These are phyloP conservation scores for Trichoderma lentiforme DNA, from an alignment of 2,329 filamentous ascomycete species.

Conservation along the genomic window DNA sequence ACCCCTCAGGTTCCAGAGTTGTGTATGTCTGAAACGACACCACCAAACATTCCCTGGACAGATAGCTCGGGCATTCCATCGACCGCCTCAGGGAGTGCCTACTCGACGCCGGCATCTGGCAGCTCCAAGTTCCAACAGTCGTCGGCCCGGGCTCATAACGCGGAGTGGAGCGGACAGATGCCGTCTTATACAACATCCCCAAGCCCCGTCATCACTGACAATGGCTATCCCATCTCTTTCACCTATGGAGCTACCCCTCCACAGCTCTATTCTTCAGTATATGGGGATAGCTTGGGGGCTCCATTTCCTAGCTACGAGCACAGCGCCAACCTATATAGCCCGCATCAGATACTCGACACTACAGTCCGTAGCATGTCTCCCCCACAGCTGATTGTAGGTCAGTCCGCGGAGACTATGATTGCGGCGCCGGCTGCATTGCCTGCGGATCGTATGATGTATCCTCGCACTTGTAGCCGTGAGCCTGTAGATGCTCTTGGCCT, in stretches of 20 bases:
- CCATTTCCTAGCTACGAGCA: slow-evolving; percentile 37
- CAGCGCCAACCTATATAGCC: slow-evolving; percentile 34
- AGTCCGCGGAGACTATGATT: slow-evolving; percentile 49
- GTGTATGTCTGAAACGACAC: slow-evolving; percentile 24
- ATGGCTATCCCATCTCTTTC: slow-evolving; percentile 31
- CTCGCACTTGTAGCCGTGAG: slow-evolving; percentile 39
- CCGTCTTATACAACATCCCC: slow-evolving; percentile 27
- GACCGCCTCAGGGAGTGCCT: slow-evolving; percentile 46
- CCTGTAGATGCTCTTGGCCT: slow-evolving; percentile 40
- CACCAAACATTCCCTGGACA: slow-evolving; percentile 28
- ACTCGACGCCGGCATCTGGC: slow-evolving; percentile 45
- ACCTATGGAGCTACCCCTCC: slow-evolving; percentile 28
- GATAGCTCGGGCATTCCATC: slow-evolving; percentile 43
- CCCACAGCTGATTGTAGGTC: slow-evolving; percentile 45
- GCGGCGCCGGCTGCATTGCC: slow-evolving; percentile 41
- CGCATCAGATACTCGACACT: slow-evolving; percentile 38
- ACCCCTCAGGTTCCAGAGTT: slow-evolving; percentile 19
- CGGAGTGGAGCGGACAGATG: slow-evolving; percentile 34
- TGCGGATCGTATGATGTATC: slow-evolving; percentile 32
- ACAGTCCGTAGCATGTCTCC: slow-evolving; percentile 51
- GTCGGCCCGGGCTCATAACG: slow-evolving; percentile 28
- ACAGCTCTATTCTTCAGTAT: slow-evolving; percentile 33
- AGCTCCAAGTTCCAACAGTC: slow-evolving; percentile 29
- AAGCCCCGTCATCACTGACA: slow-evolving; percentile 24
- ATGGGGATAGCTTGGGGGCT: slow-evolving; percentile 31